Evolutionary conservation across 2,329 filamentous ascomycete species (phyloP).

Genomic region (Coleophoma eucalyptorum): DNA sequence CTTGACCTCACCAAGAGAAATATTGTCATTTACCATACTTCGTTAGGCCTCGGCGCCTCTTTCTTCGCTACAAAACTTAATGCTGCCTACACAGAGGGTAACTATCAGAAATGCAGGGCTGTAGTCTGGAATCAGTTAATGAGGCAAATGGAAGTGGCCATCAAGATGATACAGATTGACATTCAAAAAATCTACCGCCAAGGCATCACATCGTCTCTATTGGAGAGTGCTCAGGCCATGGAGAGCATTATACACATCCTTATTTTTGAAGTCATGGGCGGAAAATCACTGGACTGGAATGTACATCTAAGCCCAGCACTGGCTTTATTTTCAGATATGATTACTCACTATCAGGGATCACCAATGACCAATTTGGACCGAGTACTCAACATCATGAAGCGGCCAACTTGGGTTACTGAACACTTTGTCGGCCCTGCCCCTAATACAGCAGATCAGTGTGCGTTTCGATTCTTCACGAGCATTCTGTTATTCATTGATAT

Average conservation of each 20-base stretch:
- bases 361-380: neutral
- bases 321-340: neutral
- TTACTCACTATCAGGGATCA: neutral
- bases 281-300: neutral
- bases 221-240: neutral
- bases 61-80: conserved; percentile 35
- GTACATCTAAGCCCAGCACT: neutral
- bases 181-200: too few species aligned
- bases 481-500: conserved; percentile 45
- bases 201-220: neutral
- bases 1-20: conserved; percentile 51
- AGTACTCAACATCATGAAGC: neutral
- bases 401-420: neutral
- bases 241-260: neutral
- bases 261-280: too few species aligned
- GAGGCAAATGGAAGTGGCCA: too few species aligned
- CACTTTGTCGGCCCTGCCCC: too few species aligned
- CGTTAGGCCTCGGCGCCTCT: conserved; percentile 49
- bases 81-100: neutral
- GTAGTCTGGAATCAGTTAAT: too few species aligned
- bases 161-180: too few species aligned
- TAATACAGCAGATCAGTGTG: conserved; percentile 36
- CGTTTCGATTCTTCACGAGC: conserved; percentile 45
- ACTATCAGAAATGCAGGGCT: neutral
- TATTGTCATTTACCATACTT: conserved; percentile 49